Evolutionary conservation across 352 stramenopile species (phyloP), one percentile per base, ranked within the genome.

Genomic region (Thalassiosira livingstoniorum): DNA sequence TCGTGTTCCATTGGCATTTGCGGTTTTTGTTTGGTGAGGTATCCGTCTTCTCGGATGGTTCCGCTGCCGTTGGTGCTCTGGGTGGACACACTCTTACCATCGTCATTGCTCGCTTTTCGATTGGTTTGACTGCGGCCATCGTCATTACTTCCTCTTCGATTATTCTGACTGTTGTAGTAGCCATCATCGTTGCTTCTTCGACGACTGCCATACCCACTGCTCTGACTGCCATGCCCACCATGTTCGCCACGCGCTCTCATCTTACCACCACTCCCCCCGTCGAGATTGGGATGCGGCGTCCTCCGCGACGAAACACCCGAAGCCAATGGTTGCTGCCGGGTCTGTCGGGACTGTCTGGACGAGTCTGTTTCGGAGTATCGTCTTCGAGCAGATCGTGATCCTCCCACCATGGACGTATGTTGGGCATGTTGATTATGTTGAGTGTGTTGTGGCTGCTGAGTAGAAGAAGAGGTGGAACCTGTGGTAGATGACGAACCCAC

Each of bases 1-100:
- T 83, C 75, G 34, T 83, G 75, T 37, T 83, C 64, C 75, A 83
- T 83, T 39, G 75, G 75, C 15, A 62, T 65, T 45, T 55, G 51
- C 23, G 51, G 47, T 58, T 27, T 27, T 23, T 58, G n/a, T n/a
- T 58, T 23, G 39, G 15, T 18, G 39, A 47, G 39, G 39, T 18
- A 47, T 7, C 15, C n/a, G n/a, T 7, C 39, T 7, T 47, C 15
- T 7, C 15, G 7, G 39, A 18, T 47, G 39, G 7, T 47, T 47
- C 39, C 15, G 39, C 15, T 47, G 39, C 15, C 15, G 39, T 47
- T 47, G 39, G 7, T 47, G 39, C 15, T 47, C 7, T 47, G 7
- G 39, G 7, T 47, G 7, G 39, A 15, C 7, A 15, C 42, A 18
- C 42, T 51, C 42, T 53, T 37, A 15, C 18, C 2, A 61, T 53